Evolutionary conservation across 192 early-diverging fungal species (phyloP).

Genomic region (Jimgerdemannia lactiflua): DNA sequence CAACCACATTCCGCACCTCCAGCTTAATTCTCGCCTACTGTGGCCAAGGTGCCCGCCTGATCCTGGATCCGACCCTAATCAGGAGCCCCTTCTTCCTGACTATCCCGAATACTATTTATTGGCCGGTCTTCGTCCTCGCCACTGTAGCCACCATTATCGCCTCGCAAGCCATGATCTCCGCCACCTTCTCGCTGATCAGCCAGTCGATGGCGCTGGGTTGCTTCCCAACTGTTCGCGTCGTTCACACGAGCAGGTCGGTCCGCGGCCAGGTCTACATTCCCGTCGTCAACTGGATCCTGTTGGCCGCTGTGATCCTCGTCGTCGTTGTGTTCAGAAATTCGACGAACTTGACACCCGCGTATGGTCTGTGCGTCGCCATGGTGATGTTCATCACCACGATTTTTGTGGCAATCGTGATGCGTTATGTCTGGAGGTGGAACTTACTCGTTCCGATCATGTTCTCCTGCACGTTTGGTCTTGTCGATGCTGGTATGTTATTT

Average conservation of each 20-base stretch:
- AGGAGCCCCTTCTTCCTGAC: constrained; percentile 11
- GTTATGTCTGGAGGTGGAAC: constrained; percentile 15
- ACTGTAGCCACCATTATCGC: constrained; percentile 54
- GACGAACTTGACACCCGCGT: constrained; percentile 39
- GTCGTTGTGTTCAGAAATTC: constrained; percentile 30
- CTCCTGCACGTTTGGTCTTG: constrained; percentile 18
- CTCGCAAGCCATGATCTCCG: constrained; percentile 54
- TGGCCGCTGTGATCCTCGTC: constrained; percentile 37
- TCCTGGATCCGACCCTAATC: constrained; percentile 7
- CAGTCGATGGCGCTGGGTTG: constrained; percentile 49
- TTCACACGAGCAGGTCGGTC: constrained; percentile 31
- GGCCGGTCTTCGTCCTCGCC: constrained; percentile 48
- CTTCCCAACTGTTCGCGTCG: constrained; percentile 43
- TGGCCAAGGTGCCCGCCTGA: constrained; percentile 34
- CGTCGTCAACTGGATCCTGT: constrained; percentile 40
- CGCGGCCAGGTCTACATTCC: constrained; percentile 50
- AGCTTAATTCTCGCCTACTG: constrained; percentile 42
- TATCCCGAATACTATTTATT: constrained; percentile 26
- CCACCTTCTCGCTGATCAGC: constrained; percentile 47
- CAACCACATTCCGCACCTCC: too few relatives aligned
- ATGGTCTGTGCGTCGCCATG: constrained; percentile 29
- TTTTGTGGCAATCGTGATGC: constrained; percentile 5
- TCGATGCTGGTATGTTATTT: constrained; percentile 17
- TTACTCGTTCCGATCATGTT: constrained; percentile 13
- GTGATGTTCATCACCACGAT: constrained; percentile 14